Base-by-base conservation (phyloP, 139 green algal species). In the Coelastrella sp. region DNA sequence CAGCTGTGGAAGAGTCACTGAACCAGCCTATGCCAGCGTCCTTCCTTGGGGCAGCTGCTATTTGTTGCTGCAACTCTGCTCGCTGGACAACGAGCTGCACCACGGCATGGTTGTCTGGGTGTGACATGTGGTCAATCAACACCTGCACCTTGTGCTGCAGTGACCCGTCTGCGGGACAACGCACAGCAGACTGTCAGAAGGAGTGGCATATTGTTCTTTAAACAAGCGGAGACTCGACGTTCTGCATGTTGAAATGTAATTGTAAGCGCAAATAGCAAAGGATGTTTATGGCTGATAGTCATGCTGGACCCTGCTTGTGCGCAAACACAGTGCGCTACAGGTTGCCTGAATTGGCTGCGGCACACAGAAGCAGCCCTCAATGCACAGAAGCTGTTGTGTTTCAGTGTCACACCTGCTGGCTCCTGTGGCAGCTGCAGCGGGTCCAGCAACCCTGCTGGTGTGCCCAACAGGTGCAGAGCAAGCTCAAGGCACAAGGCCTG, bases 401-500 rank as follows among this genome's bases (percentile, higher is more conserved):
- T 72, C 70, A 24, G 4, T 59, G 8, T 20, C 17, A 49, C 27
- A 88, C 84, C 84, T 81, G 84, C 22, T 4, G 85, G 85, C 9
- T 90, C 74, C 17, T 90, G 73, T 14, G 85, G 85, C 58, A 90
- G 57, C 59, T 90, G 74, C 70, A 90, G 15, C 17, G 35, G 73
- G 73, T 90, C 85, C 58, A 90, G 73, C 85, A 66, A 58, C 11
- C 85, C 85, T 8, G 56, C 17, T 11, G 85, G 72, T 15, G 63
- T 84, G n/a, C 20, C 80, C 17, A 90, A 17, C 74, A 90, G 59
- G 14, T 84, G 70, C 73, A 90, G 57, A 7, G 74, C 85, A 8
- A 90, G 85, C 85, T 90, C 73, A 24, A 90, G 58, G 25, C 73
- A 84, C 59, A 90, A 25, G 73, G 74, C 74, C 65, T 90, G 85